Conservation (phyloP, 441 rosid genomes). For the Euphorbia corollata region DNA sequence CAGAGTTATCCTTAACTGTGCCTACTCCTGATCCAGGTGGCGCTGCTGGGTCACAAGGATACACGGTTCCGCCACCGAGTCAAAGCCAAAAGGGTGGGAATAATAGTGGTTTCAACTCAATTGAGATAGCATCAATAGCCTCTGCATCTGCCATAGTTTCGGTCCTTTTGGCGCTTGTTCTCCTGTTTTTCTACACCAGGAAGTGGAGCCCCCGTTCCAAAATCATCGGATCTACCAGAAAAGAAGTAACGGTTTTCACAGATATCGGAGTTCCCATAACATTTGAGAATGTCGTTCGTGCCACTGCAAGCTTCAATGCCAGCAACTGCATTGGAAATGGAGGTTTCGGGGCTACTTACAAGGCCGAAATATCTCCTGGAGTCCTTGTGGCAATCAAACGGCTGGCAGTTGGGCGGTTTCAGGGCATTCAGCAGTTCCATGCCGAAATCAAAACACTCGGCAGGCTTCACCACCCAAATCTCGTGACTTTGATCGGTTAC, state of each 20-base stretch:
- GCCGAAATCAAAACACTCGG: slow-evolving; percentile 80
- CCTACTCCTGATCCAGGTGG: slow-evolving; percentile 31
- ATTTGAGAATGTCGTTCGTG: slow-evolving; percentile 63
- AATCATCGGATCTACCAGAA: slow-evolving; percentile 37
- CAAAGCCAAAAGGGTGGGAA: slow-evolving; percentile 14
- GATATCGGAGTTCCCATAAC: slow-evolving; percentile 53
- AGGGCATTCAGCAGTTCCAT: slow-evolving; percentile 71
- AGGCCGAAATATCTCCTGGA: slow-evolving; percentile 60
- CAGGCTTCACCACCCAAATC: slow-evolving; percentile 59
- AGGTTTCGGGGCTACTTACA: slow-evolving; percentile 78
- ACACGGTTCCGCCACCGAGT: slow-evolving; percentile 22
- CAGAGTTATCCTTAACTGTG: slow-evolving; percentile 23
- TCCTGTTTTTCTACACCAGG: slow-evolving; percentile 49
- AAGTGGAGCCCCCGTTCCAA: slow-evolving; percentile 49
- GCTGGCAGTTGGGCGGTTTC: slow-evolving; percentile 75
- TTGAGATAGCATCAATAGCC: slow-evolving; percentile 73
- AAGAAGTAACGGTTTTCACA: slow-evolving; percentile 58
- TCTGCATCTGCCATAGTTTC: slow-evolving; percentile 72
- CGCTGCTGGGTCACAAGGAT: slow-evolving; percentile 21
- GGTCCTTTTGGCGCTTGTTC: slow-evolving; percentile 58
- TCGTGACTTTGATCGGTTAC: slow-evolving; percentile 69
- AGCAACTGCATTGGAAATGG: slow-evolving; percentile 83
- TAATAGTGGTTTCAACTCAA: slow-evolving; percentile 37
- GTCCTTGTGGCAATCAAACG: slow-evolving; percentile 65
- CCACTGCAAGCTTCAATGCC: slow-evolving; percentile 68